A percentile compares a stretch with the other conserved stretches of the same genome.
Conservation (phyloP, 441 rosid genomes). For the Jatropha podagrica region DNA sequence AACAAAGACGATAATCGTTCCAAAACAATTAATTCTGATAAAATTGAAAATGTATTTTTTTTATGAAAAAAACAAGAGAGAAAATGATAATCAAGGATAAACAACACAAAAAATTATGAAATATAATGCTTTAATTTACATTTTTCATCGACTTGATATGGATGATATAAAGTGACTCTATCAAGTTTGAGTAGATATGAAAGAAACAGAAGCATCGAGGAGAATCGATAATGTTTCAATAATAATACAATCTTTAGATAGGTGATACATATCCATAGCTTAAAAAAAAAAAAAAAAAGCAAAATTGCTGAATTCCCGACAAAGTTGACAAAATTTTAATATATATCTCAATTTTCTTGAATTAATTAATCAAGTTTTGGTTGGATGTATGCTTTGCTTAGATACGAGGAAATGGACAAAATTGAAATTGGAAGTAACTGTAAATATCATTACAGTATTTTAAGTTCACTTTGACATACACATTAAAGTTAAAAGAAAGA, state of each 20-base stretch:
- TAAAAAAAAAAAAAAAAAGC: neutral
- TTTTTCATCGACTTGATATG: too few species aligned
- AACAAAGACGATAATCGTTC: too few species aligned
- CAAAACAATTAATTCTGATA: too few species aligned
- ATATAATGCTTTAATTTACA: too few species aligned
- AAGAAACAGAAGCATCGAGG: too few species aligned
- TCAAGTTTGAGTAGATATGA: too few species aligned
- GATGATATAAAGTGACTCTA: too few species aligned
- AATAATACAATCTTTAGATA: neutral
- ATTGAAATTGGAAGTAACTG: neutral
- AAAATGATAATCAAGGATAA: too few species aligned
- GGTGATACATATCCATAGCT: neutral
- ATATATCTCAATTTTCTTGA: neutral
- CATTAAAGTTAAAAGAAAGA: neutral
- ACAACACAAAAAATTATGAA: too few species aligned
- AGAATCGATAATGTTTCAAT: too few species aligned
- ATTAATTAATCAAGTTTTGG: neutral
- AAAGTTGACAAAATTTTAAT: conserved; percentile 2
- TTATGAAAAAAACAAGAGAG: too few species aligned
- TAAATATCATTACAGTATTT: neutral
- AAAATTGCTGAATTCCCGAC: neutral
- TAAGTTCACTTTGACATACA: neutral
- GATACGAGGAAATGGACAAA: conserved; percentile 3
- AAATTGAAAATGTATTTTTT: too few species aligned
- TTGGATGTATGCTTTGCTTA: neutral